Evolutionary conservation across 1,139 yeast species (phyloP).

Genomic region (Protomyces inundatus): DNA sequence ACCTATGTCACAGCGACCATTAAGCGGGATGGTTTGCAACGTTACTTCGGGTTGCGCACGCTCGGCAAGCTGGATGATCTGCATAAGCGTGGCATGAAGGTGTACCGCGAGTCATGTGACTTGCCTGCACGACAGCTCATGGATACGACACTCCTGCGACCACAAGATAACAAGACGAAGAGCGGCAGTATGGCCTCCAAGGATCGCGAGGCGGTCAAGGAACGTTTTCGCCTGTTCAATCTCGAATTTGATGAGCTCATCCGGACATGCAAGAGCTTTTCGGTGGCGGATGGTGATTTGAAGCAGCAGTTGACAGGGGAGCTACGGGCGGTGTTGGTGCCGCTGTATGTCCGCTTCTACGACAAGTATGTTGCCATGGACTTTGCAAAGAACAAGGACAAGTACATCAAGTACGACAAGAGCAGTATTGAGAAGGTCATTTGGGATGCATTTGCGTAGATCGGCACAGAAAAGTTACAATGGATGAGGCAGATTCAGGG

Average conservation of each 20-base stretch:
- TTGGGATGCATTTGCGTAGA: conserved; percentile 10
- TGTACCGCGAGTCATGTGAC: conserved; percentile 71
- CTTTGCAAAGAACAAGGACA: conserved; percentile 63
- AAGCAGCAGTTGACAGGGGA: conserved; percentile 59
- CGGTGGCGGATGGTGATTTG: conserved; percentile 61
- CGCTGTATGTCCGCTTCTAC: conserved; percentile 77
- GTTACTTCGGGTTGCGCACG: conserved; percentile 37
- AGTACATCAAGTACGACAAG: conserved; percentile 70
- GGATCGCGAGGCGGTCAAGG: conserved; percentile 79
- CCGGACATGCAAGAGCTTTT: conserved; percentile 56
- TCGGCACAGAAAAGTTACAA: neutral
- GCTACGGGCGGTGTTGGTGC: conserved; percentile 61
- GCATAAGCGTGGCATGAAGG: conserved; percentile 67
- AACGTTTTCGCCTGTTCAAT: conserved; percentile 69
- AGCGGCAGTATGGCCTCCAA: conserved; percentile 49
- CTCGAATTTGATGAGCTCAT: conserved; percentile 74
- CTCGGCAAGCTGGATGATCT: conserved; percentile 48
- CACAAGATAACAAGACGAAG: conserved; percentile 42
- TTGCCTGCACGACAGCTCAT: conserved; percentile 63
- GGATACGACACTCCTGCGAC: conserved; percentile 61
- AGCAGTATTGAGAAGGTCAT: conserved; percentile 29
- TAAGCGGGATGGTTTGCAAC: conserved; percentile 4
- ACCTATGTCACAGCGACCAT: conserved; percentile 5
- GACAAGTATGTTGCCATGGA: conserved; percentile 68
- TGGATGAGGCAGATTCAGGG: too few species aligned